Base-by-base conservation (phyloP, 2,329 filamentous ascomycete species). In the Amphichorda felina region DNA sequence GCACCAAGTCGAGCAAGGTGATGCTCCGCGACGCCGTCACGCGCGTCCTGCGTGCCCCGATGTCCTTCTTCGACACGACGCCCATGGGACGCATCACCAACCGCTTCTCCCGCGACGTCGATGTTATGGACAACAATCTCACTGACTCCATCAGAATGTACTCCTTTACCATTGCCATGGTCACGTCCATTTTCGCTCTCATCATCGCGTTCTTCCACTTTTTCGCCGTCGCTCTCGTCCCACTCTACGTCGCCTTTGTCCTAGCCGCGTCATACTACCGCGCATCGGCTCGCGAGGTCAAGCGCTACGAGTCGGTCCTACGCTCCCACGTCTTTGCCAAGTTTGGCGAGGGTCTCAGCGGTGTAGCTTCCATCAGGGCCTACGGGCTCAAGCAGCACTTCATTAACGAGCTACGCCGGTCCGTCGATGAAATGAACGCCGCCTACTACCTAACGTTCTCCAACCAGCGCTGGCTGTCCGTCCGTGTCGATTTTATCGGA, bases 201-300 rank as follows among this genome's bases (percentile, higher is more conserved):
- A 93, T 94, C 61, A 91, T 96, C 48, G 80, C 84, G n/a, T 95
- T 82, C 61, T 96, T 93, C 62, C 77, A 91, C 61, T 95, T 86
- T 59, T 94, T 94, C 48, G 71, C 66, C 44, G 64, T 75, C 39
- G 72, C 72, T 1, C 60, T 76, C 15, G 70, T 70, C 1, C 72
- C 72, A 1, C 66, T 96, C 2, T 75, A 84, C 42, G 40, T 86
- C 29, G 52, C 93, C 32, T 95, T 94, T 63, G 49, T 93, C 28
- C 72, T 93, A 38, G 82, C 88, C 1, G 78, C 89, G 0, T 75
- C 76, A 33, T 96, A 94, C 61, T 96, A 96, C 60, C 75, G 89
- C 32, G 70, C 87, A 2, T 95, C 89, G 2, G 89, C 89, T 7
- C 79, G 91, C 34, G 88, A 96, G 59, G 79, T 96, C 47, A 96